Percentiles rank a stretch among this genome's conserved stretches.
These are phyloP conservation scores for Microsporum audouinii DNA, from an alignment of 2,329 filamentous ascomycete species.

Conservation along the genomic window DNA sequence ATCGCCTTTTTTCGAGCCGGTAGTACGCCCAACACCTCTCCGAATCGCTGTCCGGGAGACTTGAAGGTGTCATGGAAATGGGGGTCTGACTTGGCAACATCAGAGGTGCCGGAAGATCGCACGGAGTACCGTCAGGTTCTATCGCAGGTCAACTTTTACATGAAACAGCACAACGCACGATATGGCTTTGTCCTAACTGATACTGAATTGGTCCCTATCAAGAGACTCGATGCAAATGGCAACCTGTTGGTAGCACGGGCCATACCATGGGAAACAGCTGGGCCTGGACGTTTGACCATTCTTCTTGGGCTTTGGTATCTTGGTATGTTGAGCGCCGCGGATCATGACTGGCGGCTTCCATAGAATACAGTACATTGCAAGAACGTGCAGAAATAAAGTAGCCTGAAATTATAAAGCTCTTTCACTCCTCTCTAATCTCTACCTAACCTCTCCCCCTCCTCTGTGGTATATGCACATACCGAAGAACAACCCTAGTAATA, in stretches of 20 bases:
- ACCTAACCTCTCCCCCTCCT: too few species aligned
- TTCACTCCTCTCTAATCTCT: too few species aligned
- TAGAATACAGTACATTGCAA: too few species aligned
- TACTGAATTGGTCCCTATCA: conserved; percentile 9
- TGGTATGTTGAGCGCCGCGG: conserved; percentile 4
- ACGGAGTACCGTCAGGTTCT: conserved; percentile 1
- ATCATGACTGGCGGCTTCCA: too few species aligned
- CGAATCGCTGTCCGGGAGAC: conserved; percentile 8
- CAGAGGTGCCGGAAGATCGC: background rate
- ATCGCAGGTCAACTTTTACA: conserved; percentile 10
- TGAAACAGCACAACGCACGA: conserved; percentile 10
- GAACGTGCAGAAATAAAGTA: too few species aligned
- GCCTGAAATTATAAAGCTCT: too few species aligned
- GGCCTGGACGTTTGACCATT: conserved; percentile 9
- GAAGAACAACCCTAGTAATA: too few species aligned
- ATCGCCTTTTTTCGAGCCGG: background rate
- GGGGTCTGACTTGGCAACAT: background rate
- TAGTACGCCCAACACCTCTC: background rate
- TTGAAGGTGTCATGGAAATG: conserved; percentile 12
- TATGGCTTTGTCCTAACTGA: conserved; percentile 12
- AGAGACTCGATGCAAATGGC: conserved; percentile 4
- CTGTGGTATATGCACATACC: too few species aligned
- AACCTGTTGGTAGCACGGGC: conserved; percentile 8
- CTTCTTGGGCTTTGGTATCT: conserved; percentile 13
- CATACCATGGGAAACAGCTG: conserved; percentile 7